Base-by-base conservation (phyloP, 192 early-diverging fungal species). In the Coemansia sp. region DNA sequence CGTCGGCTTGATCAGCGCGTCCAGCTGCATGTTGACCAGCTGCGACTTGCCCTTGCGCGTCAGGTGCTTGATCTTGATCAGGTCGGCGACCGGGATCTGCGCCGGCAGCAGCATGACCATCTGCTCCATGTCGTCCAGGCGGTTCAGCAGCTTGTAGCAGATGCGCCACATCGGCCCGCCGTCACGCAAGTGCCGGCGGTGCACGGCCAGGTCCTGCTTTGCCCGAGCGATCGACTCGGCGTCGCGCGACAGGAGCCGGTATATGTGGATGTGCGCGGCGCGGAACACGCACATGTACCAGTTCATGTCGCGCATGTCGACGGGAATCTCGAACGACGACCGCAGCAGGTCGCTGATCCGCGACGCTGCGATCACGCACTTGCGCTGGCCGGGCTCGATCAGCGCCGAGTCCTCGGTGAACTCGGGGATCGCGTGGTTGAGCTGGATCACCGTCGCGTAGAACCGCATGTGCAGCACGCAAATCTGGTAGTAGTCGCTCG, bases 221-320 rank as follows among this genome's bases (percentile, higher is more conserved):
- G 76, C 76, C 1, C 71, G 47, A 4, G 66, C 64, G 47, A 73
- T 72, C 23, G 65, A 69, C 58, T 79, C 71, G 28, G 48, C 18
- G 40, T 72, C 69, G 49, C 71, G 65, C 31, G 76, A 73, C 19
- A 79, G 49, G 49, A 79, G 35, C 35, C 76, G 52, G 51, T 73
- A 79, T 25, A 72, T 73, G 56, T 79, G 76, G 32, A 79, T 70
- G 29, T 73, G 71, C 14, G 76, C 69, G 0, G 76, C 76, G 16
- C 71, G 65, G 66, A 79, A 79, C 56, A 79, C 71, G 28, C 76
- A 79, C 76, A 79, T 79, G 70, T 79, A 79, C 76, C 76, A 79
- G 71, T 73, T 73, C 59, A 79, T 73, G 30, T 79, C 71, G 55
- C 76, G 76, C 45, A 40, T 33, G 22, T 72, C 71, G 43, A 79